Percentiles rank a stretch among this genome's conserved stretches.
These are phyloP conservation scores for Potentilla sterilis DNA, from an alignment of 306 rosid species.

Conservation along the genomic window DNA sequence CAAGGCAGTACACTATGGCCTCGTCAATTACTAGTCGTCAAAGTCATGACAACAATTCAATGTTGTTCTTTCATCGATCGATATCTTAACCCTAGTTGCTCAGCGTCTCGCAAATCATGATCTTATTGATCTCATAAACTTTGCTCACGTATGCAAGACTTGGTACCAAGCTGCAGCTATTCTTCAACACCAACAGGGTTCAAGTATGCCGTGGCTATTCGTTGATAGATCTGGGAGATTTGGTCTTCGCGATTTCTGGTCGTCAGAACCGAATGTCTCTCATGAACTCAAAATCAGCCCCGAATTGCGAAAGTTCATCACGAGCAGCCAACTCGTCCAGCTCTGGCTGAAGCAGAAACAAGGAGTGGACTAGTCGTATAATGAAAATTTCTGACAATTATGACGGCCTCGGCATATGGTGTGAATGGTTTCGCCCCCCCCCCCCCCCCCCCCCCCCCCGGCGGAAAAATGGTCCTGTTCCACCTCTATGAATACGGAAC, in stretches of 20 bases:
- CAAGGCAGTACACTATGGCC: no score
- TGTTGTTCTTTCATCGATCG: neutral
- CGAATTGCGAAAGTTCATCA: neutral
- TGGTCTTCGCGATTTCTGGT: neutral
- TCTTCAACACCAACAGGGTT: fast-evolving
- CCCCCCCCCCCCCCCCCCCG: no score
- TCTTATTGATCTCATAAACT: neutral
- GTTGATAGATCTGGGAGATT: neutral
- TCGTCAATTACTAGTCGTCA: no score
- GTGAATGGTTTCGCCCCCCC: no score
- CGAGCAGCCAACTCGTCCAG: neutral
- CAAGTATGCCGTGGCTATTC: neutral
- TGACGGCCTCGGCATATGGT: no score
- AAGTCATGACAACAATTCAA: neutral
- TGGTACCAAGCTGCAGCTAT: neutral
- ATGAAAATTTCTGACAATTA: no score
- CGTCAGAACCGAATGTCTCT: neutral
- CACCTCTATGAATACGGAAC: neutral
- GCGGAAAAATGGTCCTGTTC: no score
- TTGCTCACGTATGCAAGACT: neutral
- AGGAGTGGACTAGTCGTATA: neutral
- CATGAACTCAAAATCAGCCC: neutral
- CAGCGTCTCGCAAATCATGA: neutral
- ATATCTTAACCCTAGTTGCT: neutral
- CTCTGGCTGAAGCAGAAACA: neutral